phyloP scores from a whole-genome alignment of 2,329 filamentous ascomycete species.

The Sclerotinia subarctica region DNA sequence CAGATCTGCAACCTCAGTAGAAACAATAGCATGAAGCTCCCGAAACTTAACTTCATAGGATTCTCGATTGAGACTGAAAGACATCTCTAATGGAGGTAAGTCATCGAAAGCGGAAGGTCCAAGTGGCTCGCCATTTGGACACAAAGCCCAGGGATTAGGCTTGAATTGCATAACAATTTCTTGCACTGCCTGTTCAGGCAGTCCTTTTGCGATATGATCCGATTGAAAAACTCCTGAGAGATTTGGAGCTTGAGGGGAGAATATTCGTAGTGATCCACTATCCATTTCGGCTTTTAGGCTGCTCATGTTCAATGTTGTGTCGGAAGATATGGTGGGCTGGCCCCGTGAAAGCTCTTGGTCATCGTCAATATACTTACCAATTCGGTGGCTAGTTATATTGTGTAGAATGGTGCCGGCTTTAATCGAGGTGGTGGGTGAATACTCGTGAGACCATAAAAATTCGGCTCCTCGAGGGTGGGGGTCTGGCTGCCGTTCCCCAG shows the following conservation, averaged over 20 bases:
- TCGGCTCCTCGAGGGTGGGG: neutral
- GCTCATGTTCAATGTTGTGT: slow-evolving; percentile 1
- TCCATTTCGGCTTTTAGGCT: neutral
- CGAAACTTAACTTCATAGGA: slow-evolving; percentile 24
- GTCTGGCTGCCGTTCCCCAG: neutral
- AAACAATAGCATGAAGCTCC: slow-evolving; percentile 30
- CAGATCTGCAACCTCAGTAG: slow-evolving; percentile 31
- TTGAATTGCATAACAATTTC: slow-evolving; percentile 31
- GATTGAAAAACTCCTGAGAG: slow-evolving; percentile 26
- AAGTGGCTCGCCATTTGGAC: slow-evolving; percentile 18
- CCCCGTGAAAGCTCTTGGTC: neutral
- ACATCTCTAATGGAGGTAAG: slow-evolving; percentile 38
- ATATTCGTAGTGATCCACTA: slow-evolving; percentile 19
- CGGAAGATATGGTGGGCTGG: neutral
- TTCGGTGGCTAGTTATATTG: slow-evolving; percentile 6
- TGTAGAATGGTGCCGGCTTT: slow-evolving; percentile 12
- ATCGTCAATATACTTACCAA: neutral
- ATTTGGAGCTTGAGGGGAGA: slow-evolving; percentile 31
- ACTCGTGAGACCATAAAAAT: slow-evolving; percentile 1
- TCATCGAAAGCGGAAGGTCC: slow-evolving; percentile 28
- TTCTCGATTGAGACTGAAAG: slow-evolving; percentile 26
- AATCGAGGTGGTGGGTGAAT: neutral
- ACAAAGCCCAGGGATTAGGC: slow-evolving; percentile 34
- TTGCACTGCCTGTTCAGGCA: slow-evolving; percentile 2
- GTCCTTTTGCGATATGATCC: neutral